These are phyloP conservation scores for Spizellomyces punctatus DNA, from an alignment of 192 early-diverging fungal genomes.

Conservation along the genomic window DNA sequence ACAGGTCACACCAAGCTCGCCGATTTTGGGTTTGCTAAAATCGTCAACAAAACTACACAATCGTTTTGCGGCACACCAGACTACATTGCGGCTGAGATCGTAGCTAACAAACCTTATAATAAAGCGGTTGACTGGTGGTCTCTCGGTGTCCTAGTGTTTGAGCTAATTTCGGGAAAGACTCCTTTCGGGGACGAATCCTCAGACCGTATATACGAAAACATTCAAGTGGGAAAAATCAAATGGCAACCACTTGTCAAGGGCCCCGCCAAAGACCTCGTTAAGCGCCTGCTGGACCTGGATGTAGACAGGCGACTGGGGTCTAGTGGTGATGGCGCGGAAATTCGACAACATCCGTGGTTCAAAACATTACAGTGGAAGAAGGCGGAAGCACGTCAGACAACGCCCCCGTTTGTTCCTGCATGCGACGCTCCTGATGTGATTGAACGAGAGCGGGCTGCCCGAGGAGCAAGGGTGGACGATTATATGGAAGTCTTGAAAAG, in stretches of 20 bases:
- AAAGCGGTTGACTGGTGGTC: slow-evolving; percentile 99
- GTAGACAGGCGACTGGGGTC: slow-evolving; percentile 42
- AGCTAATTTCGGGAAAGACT: slow-evolving; percentile 69
- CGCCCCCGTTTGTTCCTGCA: slow-evolving; percentile 47
- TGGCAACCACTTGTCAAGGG: slow-evolving; percentile 49
- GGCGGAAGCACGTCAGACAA: slow-evolving; percentile 42
- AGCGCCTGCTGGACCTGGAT: slow-evolving; percentile 45
- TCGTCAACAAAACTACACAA: slow-evolving; percentile 86
- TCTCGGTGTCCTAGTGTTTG: slow-evolving; percentile 90
- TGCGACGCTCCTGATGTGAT: slow-evolving; percentile 47
- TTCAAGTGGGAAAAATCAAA: slow-evolving; percentile 47
- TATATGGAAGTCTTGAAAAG: slow-evolving; percentile 39
- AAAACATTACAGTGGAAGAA: slow-evolving; percentile 62
- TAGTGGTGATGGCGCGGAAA: slow-evolving; percentile 50
- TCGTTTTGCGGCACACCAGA: slow-evolving; percentile 99
- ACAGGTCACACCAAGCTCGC: slow-evolving; percentile 94
- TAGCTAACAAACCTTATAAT: slow-evolving; percentile 85
- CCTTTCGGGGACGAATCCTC: slow-evolving; percentile 80
- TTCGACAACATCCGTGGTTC: slow-evolving; percentile 70
- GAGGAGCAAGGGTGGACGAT: slow-evolving; percentile 37
- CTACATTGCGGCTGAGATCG: slow-evolving; percentile 91
- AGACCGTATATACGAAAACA: slow-evolving; percentile 58
- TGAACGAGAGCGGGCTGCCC: slow-evolving; percentile 41
- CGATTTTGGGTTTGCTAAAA: slow-evolving; percentile 96
- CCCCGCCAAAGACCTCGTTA: slow-evolving; percentile 35